A percentile compares a stretch with the other conserved stretches of the same genome.
phyloP scores from a whole-genome alignment of 108 stramenopile genomes.

The Parietichytrium sp. region DNA sequence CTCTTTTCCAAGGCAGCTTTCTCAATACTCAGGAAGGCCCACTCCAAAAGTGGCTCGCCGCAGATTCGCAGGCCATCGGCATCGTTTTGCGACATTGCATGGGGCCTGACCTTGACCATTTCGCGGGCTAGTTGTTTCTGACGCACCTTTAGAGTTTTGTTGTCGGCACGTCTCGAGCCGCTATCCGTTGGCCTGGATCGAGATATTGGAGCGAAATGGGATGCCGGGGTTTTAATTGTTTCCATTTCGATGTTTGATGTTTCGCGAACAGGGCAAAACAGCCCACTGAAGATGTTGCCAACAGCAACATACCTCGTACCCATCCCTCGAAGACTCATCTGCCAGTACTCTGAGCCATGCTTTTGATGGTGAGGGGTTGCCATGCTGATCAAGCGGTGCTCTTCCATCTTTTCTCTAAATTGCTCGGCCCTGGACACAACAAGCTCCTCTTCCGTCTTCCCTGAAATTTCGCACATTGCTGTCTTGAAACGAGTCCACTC shows the following conservation, averaged over 20 bases:
- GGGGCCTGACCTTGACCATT: not conserved
- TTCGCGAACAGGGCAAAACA: slow-evolving; percentile 41
- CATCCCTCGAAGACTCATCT: slow-evolving; percentile 40
- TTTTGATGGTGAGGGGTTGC: slow-evolving; percentile 39
- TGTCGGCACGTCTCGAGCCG: not conserved
- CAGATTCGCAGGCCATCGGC: not conserved
- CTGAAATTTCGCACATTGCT: not conserved
- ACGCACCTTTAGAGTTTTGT: not conserved
- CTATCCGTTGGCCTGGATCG: too few relatives aligned
- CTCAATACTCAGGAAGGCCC: slow-evolving; percentile 34
- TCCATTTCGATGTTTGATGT: not conserved
- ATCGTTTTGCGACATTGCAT: not conserved
- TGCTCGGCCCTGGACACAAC: slow-evolving; percentile 17
- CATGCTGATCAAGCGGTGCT: slow-evolving; percentile 1
- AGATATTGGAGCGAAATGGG: too few relatives aligned
- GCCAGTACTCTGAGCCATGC: slow-evolving; percentile 41
- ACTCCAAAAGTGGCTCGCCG: slow-evolving; percentile 32
- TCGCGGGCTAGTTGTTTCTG: not conserved
- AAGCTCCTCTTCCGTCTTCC: not conserved
- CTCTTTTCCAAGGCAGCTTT: not conserved
- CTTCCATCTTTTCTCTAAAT: slow-evolving; percentile 33
- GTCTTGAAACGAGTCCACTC: slow-evolving; percentile 17
- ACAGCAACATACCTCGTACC: slow-evolving; percentile 30
- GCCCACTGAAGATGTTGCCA: slow-evolving; percentile 42
- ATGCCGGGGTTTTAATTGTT: not conserved